phyloP scores from a whole-genome alignment of 2,329 filamentous ascomycete genomes.

The Akanthomyces uredinophilus region DNA sequence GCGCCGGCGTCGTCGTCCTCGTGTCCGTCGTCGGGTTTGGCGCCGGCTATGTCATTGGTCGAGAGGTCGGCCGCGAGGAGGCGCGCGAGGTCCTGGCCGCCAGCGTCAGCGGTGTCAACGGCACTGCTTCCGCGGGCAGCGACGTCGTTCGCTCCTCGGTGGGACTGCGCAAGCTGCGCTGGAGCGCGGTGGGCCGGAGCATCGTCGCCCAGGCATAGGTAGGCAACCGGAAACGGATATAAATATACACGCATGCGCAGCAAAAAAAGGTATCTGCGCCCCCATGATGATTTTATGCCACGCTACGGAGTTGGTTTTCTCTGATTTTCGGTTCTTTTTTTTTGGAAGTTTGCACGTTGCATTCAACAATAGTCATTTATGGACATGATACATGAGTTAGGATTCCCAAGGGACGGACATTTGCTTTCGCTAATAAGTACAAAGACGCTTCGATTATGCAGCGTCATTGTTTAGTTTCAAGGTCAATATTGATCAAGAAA shows the following conservation, averaged over 20 bases:
- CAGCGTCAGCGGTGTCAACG: conserved; percentile 36
- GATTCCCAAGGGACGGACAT: neutral
- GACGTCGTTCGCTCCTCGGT: conserved; percentile 49
- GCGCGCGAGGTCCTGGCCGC: conserved; percentile 34
- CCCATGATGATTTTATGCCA: neutral
- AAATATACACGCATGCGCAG: conserved; percentile 9
- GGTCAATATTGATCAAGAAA: neutral
- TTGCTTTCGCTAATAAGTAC: neutral
- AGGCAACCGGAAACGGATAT: neutral
- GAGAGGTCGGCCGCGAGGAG: conserved; percentile 61
- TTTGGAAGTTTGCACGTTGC: neutral
- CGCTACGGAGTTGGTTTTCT: conserved; percentile 4
- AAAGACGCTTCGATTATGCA: neutral
- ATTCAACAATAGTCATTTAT: neutral
- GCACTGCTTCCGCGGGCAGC: conserved; percentile 44
- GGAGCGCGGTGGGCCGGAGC: conserved; percentile 48
- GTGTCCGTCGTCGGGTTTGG: conserved; percentile 65
- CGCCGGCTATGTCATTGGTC: conserved; percentile 62
- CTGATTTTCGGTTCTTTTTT: neutral
- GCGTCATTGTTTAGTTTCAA: neutral
- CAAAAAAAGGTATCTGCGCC: conserved; percentile 1
- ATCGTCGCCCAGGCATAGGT: conserved; percentile 35
- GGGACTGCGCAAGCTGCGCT: conserved; percentile 48
- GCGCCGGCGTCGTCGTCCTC: conserved; percentile 62
- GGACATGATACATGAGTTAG: neutral